Evolutionary conservation across 106 monocot species (phyloP).

Genomic region (Hemerocallis citrina): DNA sequence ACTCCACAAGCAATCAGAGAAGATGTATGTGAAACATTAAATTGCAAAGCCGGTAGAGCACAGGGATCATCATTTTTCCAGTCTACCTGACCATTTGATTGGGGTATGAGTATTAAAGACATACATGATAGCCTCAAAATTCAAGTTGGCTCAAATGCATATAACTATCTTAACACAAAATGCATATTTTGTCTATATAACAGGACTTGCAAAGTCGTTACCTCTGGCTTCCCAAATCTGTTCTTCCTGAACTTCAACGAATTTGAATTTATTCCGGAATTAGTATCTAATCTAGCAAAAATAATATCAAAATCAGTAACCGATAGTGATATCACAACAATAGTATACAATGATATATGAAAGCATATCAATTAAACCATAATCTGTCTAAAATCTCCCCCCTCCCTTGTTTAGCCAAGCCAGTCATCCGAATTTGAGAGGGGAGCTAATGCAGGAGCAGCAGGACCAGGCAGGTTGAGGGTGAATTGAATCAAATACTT

Average conservation of each 20-base stretch:
- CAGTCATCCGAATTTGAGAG: not conserved
- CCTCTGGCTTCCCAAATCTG: slow-evolving; percentile 92
- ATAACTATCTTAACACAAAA: not conserved
- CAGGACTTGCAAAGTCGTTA: slow-evolving; percentile 9
- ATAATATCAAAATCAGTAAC: not conserved
- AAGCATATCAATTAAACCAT: not conserved
- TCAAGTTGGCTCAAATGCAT: not conserved
- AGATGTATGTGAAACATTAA: slow-evolving; percentile 91
- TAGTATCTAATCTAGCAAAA: slow-evolving; percentile 58
- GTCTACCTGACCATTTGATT: slow-evolving; percentile 30
- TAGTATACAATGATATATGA: not conserved
- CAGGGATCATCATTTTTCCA: slow-evolving; percentile 36
- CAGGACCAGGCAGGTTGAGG: too few species aligned
- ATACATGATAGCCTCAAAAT: not conserved
- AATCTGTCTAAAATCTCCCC: too few species aligned
- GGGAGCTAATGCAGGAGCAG: too few species aligned
- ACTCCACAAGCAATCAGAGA: slow-evolving; percentile 87
- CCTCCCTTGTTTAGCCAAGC: too few species aligned
- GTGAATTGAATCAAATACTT: too few species aligned
- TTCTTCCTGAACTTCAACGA: slow-evolving; percentile 70
- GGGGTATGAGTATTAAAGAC: not conserved
- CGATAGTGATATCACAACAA: not conserved
- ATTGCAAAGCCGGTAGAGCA: slow-evolving; percentile 42
- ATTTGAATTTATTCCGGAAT: slow-evolving; percentile 38
- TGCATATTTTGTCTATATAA: not conserved